A percentile compares a stretch with the other conserved stretches of the same genome.
These are phyloP conservation scores for Flammula alnicola DNA, from an alignment of 1,284 basidiomycete genomes.

Conservation along the genomic window DNA sequence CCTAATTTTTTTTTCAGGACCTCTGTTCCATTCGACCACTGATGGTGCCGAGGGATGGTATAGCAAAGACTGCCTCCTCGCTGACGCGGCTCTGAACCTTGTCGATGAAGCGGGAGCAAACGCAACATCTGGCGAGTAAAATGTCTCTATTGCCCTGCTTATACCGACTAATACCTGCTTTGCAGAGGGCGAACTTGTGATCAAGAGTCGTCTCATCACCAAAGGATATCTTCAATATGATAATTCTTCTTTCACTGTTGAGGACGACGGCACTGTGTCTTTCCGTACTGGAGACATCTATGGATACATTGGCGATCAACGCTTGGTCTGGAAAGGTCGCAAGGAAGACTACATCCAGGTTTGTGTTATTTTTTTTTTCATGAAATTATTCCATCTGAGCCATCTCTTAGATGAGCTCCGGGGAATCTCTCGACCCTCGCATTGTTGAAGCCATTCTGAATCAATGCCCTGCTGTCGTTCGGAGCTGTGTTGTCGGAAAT, in stretches of 20 bases:
- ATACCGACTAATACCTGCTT: conserved; percentile 1
- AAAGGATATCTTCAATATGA: conserved; percentile 34
- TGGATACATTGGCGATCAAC: conserved; percentile 22
- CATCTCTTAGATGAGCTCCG: conserved; percentile 34
- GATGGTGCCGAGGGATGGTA: conserved; percentile 26
- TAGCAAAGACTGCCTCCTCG: conserved; percentile 25
- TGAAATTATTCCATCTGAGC: neutral
- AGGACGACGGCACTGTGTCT: conserved; percentile 31
- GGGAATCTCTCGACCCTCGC: conserved; percentile 37
- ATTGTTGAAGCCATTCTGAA: conserved; percentile 34
- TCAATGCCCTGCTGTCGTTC: conserved; percentile 26
- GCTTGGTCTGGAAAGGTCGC: conserved; percentile 37
- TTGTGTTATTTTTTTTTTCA: conserved; percentile 5
- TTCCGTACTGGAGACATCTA: conserved; percentile 42
- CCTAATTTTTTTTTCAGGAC: conserved; percentile 20
- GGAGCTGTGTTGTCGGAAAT: conserved; percentile 37
- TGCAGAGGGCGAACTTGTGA: conserved; percentile 38
- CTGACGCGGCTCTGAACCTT: conserved; percentile 29
- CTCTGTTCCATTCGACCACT: conserved; percentile 30
- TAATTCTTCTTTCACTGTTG: conserved; percentile 29
- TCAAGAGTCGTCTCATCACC: conserved; percentile 33
- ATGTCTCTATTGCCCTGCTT: neutral
- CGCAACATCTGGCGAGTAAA: conserved; percentile 19
- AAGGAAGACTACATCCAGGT: conserved; percentile 40
- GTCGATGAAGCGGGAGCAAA: conserved; percentile 28